These are phyloP conservation scores for Solanum virginianum DNA, from an alignment of 257 asterid genomes.

Conservation along the genomic window DNA sequence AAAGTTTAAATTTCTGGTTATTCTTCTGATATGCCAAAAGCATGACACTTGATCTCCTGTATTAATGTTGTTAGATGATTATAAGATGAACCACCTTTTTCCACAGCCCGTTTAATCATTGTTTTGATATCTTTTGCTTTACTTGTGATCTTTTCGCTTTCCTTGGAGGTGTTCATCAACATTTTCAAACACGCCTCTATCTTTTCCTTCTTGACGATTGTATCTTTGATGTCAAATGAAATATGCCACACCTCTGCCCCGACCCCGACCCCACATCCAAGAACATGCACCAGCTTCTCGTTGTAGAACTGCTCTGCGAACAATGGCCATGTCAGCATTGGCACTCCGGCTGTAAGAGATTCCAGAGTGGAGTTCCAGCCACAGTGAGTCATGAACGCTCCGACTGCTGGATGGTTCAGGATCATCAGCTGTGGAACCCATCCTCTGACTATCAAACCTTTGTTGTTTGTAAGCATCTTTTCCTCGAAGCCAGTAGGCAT, in stretches of 20 bases:
- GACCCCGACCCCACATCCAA: slow-evolving; percentile 1
- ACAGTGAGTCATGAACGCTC: slow-evolving; percentile 22
- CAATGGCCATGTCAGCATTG: slow-evolving; percentile 20
- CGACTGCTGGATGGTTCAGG: slow-evolving; percentile 4
- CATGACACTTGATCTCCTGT: slow-evolving; percentile 1
- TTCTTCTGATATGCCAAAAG: neutral
- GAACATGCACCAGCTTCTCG: slow-evolving; percentile 3
- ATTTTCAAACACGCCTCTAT: neutral
- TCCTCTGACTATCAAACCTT: slow-evolving; percentile 10
- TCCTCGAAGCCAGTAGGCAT: slow-evolving; percentile 11
- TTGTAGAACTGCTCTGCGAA: slow-evolving; percentile 19
- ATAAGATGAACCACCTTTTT: slow-evolving; percentile 15
- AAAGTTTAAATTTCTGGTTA: no score
- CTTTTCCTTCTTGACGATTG: neutral
- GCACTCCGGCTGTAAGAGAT: slow-evolving; percentile 10
- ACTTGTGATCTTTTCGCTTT: neutral
- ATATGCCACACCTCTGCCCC: slow-evolving; percentile 5
- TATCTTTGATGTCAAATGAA: neutral
- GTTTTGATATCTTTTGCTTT: neutral
- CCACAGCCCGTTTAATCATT: neutral
- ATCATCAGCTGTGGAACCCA: slow-evolving; percentile 21
- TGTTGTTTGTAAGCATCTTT: neutral
- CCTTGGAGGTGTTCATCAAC: neutral
- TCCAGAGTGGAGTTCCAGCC: slow-evolving; percentile 24
- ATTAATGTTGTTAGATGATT: slow-evolving; percentile 2